Conservation (phyloP, 2,329 filamentous ascomycete genomes). For the Arthroderma sp. region DNA sequence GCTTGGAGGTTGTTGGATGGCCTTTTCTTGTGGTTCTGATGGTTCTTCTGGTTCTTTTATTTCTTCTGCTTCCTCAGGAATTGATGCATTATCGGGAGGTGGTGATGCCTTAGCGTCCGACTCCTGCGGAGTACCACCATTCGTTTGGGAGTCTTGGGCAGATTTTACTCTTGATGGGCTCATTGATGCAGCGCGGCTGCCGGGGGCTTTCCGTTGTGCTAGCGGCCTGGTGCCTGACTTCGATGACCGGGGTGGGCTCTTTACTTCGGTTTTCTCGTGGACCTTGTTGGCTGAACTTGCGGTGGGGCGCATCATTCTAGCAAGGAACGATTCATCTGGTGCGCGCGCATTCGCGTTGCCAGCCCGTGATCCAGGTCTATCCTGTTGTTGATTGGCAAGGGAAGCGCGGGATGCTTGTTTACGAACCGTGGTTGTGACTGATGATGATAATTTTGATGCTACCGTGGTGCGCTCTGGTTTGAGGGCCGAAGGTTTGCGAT, state of each 20-base stretch:
- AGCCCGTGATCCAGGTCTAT: conserved; percentile 27
- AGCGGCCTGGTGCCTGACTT: conserved; percentile 2
- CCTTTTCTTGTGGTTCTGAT: too few species aligned
- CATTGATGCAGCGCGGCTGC: background rate
- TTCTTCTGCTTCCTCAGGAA: too few species aligned
- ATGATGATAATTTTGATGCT: conserved; percentile 2
- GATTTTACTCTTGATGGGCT: conserved; percentile 5
- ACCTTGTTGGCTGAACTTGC: conserved; percentile 37
- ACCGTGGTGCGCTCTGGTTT: conserved; percentile 11
- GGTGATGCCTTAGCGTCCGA: too few species aligned
- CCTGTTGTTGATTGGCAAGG: conserved; percentile 14
- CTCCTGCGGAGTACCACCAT: background rate
- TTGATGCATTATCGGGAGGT: too few species aligned
- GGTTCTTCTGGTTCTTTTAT: too few species aligned
- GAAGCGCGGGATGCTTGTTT: conserved; percentile 18
- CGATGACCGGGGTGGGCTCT: conserved; percentile 22
- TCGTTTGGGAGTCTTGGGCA: background rate
- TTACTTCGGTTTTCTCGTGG: conserved; percentile 33
- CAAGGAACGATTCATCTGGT: conserved; percentile 35
- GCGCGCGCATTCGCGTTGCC: conserved; percentile 25
- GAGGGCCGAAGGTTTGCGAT: conserved; percentile 16
- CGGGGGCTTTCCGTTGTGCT: background rate
- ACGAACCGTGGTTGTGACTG: conserved; percentile 11
- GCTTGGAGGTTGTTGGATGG: too few species aligned
- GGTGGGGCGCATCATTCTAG: conserved; percentile 40